A percentile compares a stretch with the other conserved stretches of the same genome.
Evolutionary conservation across 2,329 filamentous ascomycete species (phyloP).

Genomic region (Dryadomyces quercus-mongolicae): DNA sequence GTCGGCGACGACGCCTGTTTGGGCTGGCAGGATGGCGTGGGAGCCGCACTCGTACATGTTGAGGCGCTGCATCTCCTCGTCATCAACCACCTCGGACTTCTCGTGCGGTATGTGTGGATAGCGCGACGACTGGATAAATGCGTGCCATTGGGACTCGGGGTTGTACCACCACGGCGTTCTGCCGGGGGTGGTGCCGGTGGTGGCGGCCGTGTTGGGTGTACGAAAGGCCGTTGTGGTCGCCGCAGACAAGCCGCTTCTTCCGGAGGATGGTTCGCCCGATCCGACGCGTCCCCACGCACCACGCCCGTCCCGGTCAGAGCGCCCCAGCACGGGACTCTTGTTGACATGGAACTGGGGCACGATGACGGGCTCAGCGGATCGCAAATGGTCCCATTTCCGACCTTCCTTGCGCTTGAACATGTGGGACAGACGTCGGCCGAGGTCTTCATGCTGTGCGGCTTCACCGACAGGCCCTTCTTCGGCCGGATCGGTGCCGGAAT

Average conservation of each 20-base stretch:
- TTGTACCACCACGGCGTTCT: slow-evolving; percentile 11
- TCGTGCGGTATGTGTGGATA: slow-evolving; percentile 37
- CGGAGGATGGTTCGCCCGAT: background rate
- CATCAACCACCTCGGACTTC: slow-evolving; percentile 33
- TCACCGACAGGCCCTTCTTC: background rate
- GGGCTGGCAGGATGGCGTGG: slow-evolving; percentile 15
- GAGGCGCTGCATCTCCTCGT: slow-evolving; percentile 28
- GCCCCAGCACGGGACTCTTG: background rate
- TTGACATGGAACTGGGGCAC: slow-evolving; percentile 24
- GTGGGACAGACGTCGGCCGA: slow-evolving; percentile 23
- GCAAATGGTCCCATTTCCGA: slow-evolving; percentile 44
- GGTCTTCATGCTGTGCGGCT: background rate
- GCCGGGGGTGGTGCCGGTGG: background rate
- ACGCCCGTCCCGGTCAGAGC: background rate
- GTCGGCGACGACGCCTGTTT: slow-evolving; percentile 20
- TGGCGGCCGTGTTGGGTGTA: background rate
- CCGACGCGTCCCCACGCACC: background rate
- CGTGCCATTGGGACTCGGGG: slow-evolving; percentile 34
- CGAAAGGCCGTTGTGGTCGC: background rate
- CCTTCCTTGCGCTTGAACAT: slow-evolving; percentile 34
- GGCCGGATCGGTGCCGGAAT: background rate
- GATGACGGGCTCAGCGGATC: slow-evolving; percentile 46
- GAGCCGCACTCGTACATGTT: slow-evolving; percentile 34
- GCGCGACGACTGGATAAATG: slow-evolving; percentile 40
- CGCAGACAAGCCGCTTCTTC: background rate